Conservation (phyloP, 805 yeast genomes). For the Metschnikowia hibisci region DNA sequence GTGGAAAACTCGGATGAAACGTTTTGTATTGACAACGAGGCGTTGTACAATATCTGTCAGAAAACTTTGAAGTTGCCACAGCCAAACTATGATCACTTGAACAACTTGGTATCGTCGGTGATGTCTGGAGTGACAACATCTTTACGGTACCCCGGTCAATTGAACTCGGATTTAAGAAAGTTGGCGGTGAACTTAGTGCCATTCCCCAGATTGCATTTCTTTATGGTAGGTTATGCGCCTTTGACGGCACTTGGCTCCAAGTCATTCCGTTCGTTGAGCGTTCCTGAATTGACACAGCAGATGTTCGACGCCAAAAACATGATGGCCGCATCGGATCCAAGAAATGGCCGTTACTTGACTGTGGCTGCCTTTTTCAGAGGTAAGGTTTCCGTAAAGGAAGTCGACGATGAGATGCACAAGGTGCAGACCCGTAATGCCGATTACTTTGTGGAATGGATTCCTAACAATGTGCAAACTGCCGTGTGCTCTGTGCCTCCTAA, state of each 20-base stretch:
- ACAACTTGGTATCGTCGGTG: conserved; percentile 79
- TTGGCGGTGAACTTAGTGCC: conserved; percentile 93
- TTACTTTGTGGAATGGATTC: conserved; percentile 93
- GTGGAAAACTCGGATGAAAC: conserved; percentile 91
- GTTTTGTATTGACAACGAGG: conserved; percentile 93
- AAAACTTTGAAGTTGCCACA: conserved; percentile 75
- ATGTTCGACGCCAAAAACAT: conserved; percentile 87
- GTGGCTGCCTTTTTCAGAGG: conserved; percentile 95
- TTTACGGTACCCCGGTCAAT: conserved; percentile 91
- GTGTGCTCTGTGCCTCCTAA: conserved; percentile 88
- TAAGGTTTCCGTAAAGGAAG: conserved; percentile 87
- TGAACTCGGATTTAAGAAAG: conserved; percentile 88
- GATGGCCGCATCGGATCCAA: conserved; percentile 95
- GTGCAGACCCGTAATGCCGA: conserved; percentile 78
- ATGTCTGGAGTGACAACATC: conserved; percentile 96
- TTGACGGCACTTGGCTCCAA: conserved; percentile 76
- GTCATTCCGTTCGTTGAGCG: conserved; percentile 78
- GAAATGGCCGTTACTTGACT: conserved; percentile 85
- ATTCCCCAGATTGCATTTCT: conserved; percentile 92
- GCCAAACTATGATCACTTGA: conserved; percentile 77
- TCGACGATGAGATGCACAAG: conserved; percentile 87
- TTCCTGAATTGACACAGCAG: conserved; percentile 90
- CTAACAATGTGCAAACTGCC: conserved; percentile 91
- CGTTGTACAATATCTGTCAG: conserved; percentile 84
- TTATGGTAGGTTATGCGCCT: conserved; percentile 95